Evolutionary conservation across 2,329 filamentous ascomycete genomes (phyloP).

Genomic region (Escovopsis sp.): DNA sequence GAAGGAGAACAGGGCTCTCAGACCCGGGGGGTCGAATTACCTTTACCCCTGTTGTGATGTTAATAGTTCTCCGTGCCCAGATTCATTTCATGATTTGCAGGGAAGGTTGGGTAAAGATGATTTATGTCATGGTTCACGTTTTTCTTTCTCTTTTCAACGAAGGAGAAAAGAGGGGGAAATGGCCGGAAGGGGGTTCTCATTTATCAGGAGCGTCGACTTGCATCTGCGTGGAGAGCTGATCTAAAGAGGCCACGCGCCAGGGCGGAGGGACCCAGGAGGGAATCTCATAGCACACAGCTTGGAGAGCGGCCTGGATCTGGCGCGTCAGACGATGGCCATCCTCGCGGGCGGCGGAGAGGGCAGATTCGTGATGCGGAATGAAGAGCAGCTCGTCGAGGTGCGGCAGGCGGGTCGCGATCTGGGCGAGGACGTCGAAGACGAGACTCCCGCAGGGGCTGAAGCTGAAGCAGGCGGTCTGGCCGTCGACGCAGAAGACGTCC

Average conservation of each 20-base stretch:
- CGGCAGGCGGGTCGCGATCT: conserved; percentile 23
- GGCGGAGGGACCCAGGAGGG: conserved; percentile 18
- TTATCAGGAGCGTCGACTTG: too few relatives aligned
- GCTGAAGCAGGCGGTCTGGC: conserved; percentile 14
- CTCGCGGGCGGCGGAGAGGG: conserved; percentile 12
- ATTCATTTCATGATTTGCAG: too few relatives aligned
- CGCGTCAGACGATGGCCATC: conserved; percentile 20
- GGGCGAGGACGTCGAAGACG: conserved; percentile 24
- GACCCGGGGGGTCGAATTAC: too few relatives aligned
- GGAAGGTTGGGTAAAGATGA: too few relatives aligned
- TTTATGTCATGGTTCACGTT: too few relatives aligned
- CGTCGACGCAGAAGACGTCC: conserved; percentile 24
- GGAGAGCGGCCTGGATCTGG: conserved; percentile 22
- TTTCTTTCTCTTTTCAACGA: too few relatives aligned
- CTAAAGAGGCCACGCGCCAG: conserved; percentile 23
- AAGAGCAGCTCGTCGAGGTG: conserved; percentile 27
- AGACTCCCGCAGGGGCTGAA: conserved; percentile 10
- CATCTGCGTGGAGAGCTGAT: too few relatives aligned
- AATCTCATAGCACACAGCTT: conserved; percentile 14
- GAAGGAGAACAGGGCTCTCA: too few relatives aligned
- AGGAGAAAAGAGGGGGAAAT: too few relatives aligned
- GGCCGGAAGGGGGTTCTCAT: too few relatives aligned
- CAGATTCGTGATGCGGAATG: conserved; percentile 24
- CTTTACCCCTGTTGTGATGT: too few relatives aligned
- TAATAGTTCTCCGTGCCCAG: too few relatives aligned